Evolutionary conservation across 495 filamentous ascomycete species (phyloP).

Genomic region (Xylaria cubensis): DNA sequence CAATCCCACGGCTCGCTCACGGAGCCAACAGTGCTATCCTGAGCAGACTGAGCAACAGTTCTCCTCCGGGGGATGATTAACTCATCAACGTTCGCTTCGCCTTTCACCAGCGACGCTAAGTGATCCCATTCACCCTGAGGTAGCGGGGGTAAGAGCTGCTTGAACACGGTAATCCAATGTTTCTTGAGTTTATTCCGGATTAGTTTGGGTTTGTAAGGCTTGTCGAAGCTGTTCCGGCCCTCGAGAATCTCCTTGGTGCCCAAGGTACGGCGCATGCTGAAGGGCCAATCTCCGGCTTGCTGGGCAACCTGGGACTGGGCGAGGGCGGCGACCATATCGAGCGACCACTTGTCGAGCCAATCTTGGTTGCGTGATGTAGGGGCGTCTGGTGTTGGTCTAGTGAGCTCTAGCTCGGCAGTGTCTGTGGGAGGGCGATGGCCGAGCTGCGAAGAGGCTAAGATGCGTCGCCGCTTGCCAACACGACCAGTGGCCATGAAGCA

Average conservation of each 20-base stretch:
- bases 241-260: constrained; percentile 60
- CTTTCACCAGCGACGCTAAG: constrained; percentile 65
- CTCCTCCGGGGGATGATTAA: constrained; percentile 41
- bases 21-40: background rate
- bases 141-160: constrained; percentile 73
- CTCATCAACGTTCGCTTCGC: constrained; percentile 52
- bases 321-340: constrained; percentile 42
- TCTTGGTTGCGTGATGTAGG: constrained; percentile 32
- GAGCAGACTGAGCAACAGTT: constrained; percentile 27
- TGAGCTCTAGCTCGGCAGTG: constrained; percentile 41
- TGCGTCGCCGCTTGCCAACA: constrained; percentile 68
- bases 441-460: constrained; percentile 62
- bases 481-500: constrained; percentile 77
- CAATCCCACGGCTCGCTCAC: constrained; percentile 25
- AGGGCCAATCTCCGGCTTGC: constrained; percentile 34
- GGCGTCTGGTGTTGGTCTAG: background rate
- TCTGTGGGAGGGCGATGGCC: constrained; percentile 45
- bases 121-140: constrained; percentile 67
- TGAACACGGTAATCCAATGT: constrained; percentile 64
- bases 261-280: constrained; percentile 49
- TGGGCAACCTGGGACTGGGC: constrained; percentile 41
- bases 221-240: constrained; percentile 67
- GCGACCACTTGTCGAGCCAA: constrained; percentile 54
- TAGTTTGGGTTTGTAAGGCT: constrained; percentile 59
- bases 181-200: constrained; percentile 62